Base-by-base conservation (phyloP, 78 protist genomes). In the Dictyostelium brefeldianum region DNA sequence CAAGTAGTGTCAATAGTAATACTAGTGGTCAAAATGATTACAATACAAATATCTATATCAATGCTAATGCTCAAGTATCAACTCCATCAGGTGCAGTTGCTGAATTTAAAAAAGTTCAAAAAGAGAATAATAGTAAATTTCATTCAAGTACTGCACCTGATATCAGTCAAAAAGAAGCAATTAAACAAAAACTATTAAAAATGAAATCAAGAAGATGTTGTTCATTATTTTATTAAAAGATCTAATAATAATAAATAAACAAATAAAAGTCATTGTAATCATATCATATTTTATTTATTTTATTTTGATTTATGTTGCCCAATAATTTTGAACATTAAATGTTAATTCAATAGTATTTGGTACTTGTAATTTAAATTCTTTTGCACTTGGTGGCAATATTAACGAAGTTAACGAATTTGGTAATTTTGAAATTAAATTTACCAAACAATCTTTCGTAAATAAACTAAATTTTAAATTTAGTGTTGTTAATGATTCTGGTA, bases 161-260 rank as follows among this genome's bases (percentile, higher is more conserved):
- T 15, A 29, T 67, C 27, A 67, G 17, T 29, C 75, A 67, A 67
- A 25, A 67, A 27, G 48, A 67, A 31, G 75, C 27, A 6, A 67
- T 67, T 27, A 67, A 29, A 31, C 18, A 25, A 25, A 67, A 67
- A 67, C 0, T 22, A 12, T 29, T 8, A 67, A 22, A 27, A 0
- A 43, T 27, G 12, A 67, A 67, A 67, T 31, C 43, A 31, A 67
- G 75, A 67, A 31, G 75, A 20, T 67, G 75, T 31, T 67, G 75
- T 31, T 67, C 75, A 17, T 36, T 36, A 36, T 36, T 36, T 36
- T 36, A 36, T 36, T 36, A 36, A 36, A 36, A 36, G 43, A 36
- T 36, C 43, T 36, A 36, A 36, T 36, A 36, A 36, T 36, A 36
- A 36, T 36, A 36, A 36, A 36, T 36, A 36, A 36, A 36, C 43